Evolutionary conservation across 1,139 yeast genomes (phyloP).

Genomic region (Schwanniomyces etchellsii): DNA sequence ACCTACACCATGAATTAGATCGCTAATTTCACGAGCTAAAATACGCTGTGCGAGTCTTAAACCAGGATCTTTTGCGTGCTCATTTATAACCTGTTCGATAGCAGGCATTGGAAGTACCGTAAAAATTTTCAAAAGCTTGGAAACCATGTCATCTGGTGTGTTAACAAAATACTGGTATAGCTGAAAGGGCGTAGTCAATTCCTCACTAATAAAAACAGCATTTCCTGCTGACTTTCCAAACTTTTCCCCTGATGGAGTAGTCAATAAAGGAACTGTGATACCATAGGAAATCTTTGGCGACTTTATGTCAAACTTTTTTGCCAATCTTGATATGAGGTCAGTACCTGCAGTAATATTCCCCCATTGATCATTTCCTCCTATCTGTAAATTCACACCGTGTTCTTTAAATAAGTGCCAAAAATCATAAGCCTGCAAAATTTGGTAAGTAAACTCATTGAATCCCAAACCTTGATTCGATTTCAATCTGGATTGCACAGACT

Average conservation of each 20-base stretch:
- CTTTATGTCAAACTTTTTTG: slow-evolving; percentile 14
- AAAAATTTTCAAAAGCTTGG: slow-evolving; percentile 63
- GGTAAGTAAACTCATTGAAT: slow-evolving; percentile 90
- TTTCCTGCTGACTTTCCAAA: slow-evolving; percentile 98
- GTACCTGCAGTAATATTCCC: slow-evolving; percentile 97
- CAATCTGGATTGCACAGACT: slow-evolving; percentile 75
- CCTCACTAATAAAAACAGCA: slow-evolving; percentile 79
- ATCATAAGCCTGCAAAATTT: slow-evolving; percentile 88
- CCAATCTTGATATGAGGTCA: slow-evolving; percentile 71
- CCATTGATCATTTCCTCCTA: slow-evolving; percentile 98
- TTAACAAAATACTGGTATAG: slow-evolving; percentile 83
- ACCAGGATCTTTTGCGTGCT: slow-evolving; percentile 57
- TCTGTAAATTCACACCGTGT: slow-evolving; percentile 63
- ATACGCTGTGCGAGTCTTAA: slow-evolving; percentile 66
- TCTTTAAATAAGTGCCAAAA: slow-evolving; percentile 73
- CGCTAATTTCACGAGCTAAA: slow-evolving; percentile 81
- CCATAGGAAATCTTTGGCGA: slow-evolving; percentile 48
- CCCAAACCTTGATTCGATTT: slow-evolving; percentile 74
- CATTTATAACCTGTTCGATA: slow-evolving; percentile 47
- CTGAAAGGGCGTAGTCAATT: slow-evolving; percentile 72
- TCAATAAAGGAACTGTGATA: slow-evolving; percentile 81
- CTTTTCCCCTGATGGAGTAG: slow-evolving; percentile 87
- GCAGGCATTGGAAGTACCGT: slow-evolving; percentile 66
- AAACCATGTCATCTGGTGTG: slow-evolving; percentile 73
- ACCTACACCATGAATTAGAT: slow-evolving; percentile 80